Evolutionary conservation across 306 rosid species (phyloP), one percentile per base, ranked within the genome.

Genomic region (Glycine soja): DNA sequence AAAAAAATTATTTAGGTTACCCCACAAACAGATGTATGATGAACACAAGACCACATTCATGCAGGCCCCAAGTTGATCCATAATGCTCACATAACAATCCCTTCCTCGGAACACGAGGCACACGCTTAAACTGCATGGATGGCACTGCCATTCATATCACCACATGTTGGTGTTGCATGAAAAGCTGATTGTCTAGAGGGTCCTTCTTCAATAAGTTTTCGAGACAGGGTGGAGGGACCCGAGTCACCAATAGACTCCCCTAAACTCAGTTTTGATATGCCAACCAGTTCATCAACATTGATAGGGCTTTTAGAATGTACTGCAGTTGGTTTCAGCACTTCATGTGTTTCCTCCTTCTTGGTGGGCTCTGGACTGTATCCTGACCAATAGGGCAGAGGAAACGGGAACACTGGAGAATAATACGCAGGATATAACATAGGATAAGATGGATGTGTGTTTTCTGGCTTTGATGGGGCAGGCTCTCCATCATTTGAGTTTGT

Each of bases 151-250:
- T 81, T 91, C 77, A 91, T 80, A 66, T 77, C 83, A 40, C 89
- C 88, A 70, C 98, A 89, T 10, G 87, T 67, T 14, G 99, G 93
- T 42, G 92, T 93, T 54, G 97, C 93, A 50, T 95, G 99, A 80
- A 95, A 95, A 15, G 99, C 99, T 0, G 99, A 95, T 86, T 92
- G 99, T 82, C 99, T 85, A 16, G 98, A 87, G 40, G 99, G 94
- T 15, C 99, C 98, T 76, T 95, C 98, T 76, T 95, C 90, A 12
- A 77, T 83, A 62, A 95, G 91, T 63, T 95, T 91, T 7, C 84
- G 89, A 5, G 98, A 90, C 72, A 95, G 88, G 3, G 97, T 70
- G 11, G 99, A 93, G 13, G 99, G 88, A 10, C 90, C 93, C 13
- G 89, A 76, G 75, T 91, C 84, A 32, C 90, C 97, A 24, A 87